These are phyloP conservation scores for Colletotrichum sp. DNA, from an alignment of 2,329 filamentous ascomycete species.

Conservation along the genomic window DNA sequence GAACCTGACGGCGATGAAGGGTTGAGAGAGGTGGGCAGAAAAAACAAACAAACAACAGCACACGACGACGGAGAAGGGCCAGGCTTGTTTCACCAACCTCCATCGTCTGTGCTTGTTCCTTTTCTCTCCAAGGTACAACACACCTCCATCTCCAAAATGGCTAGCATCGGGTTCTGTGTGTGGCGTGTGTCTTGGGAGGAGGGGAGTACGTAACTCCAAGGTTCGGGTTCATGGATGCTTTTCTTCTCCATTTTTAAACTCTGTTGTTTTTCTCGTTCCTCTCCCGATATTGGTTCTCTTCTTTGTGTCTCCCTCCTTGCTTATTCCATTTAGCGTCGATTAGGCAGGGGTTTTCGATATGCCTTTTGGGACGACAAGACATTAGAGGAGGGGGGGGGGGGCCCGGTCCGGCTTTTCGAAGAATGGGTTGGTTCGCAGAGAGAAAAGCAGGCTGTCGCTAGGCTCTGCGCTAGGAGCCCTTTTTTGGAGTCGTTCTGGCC, in stretches of 20 bases:
- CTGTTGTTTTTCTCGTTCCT: background rate
- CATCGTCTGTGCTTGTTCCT: slow-evolving; percentile 2
- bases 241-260: slow-evolving; percentile 2
- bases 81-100: background rate
- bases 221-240: background rate
- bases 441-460: background rate
- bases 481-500: background rate
- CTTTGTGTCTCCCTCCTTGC: background rate
- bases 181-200: background rate
- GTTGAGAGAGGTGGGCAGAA: background rate
- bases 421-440: background rate
- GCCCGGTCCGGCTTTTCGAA: background rate
- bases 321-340: slow-evolving; percentile 4
- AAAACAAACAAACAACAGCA: background rate
- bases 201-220: background rate
- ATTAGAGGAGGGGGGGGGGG: background rate
- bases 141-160: background rate
- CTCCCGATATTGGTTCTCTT: background rate
- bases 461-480: background rate
- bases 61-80: background rate
- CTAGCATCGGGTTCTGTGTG: slow-evolving; percentile 1
- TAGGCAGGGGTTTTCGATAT: background rate
- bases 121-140: background rate
- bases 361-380: background rate
- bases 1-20: background rate